Evolutionary conservation across 2,329 filamentous ascomycete species (phyloP).

Genomic region (Conoideocrella luteorostrata): DNA sequence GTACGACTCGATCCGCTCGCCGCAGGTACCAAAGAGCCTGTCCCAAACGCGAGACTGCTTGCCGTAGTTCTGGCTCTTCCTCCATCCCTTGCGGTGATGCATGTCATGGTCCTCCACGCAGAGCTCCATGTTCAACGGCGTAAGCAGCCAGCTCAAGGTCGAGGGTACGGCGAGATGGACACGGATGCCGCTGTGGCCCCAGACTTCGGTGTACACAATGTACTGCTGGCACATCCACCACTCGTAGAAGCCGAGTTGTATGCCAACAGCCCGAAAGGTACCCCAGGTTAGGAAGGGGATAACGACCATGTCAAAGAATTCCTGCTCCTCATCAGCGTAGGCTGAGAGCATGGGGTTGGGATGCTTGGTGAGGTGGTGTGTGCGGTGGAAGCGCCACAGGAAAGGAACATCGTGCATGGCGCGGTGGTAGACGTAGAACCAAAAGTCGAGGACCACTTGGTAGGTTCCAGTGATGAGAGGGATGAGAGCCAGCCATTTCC

Average conservation of each 20-base stretch:
- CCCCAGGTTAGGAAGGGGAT: constrained; percentile 32
- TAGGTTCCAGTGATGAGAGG: constrained; percentile 25
- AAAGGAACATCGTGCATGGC: constrained; percentile 32
- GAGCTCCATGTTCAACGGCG: constrained; percentile 26
- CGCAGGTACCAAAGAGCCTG: constrained; percentile 27
- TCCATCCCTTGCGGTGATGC: constrained; percentile 31
- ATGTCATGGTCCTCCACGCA: constrained; percentile 35
- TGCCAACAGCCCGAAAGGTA: constrained; percentile 23
- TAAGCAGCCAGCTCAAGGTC: constrained; percentile 26
- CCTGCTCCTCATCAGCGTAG: constrained; percentile 36
- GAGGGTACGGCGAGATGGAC: constrained; percentile 26
- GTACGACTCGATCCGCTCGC: constrained; percentile 27
- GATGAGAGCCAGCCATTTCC: constrained; percentile 25
- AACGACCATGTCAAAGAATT: constrained; percentile 33
- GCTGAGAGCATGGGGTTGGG: constrained; percentile 21
- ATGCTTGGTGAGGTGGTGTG: constrained; percentile 38
- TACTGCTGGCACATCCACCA: constrained; percentile 40
- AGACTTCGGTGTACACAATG: constrained; percentile 32
- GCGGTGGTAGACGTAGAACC: constrained; percentile 33
- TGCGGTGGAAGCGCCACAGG: constrained; percentile 37
- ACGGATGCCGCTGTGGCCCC: constrained; percentile 33
- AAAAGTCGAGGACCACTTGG: constrained; percentile 30
- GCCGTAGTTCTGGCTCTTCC: constrained; percentile 24
- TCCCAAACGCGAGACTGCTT: constrained; percentile 25
- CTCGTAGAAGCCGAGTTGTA: constrained; percentile 39